Base-by-base conservation (phyloP, 176 grass and related monocot species). In the Avena eriantha region DNA sequence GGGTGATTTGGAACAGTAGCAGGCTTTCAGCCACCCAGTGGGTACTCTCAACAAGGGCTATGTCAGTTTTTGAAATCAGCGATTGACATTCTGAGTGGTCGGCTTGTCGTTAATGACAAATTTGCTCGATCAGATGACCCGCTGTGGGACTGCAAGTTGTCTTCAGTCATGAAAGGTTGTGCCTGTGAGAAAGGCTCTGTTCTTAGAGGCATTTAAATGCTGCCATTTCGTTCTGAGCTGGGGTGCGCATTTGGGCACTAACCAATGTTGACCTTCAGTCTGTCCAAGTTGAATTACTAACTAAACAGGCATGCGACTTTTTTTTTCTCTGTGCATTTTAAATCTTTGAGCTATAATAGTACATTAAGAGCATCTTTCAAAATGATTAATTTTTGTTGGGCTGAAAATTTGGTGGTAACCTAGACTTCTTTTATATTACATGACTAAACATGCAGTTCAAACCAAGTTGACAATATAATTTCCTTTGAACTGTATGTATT, bases 211-310 rank as follows among this genome's bases (percentile, higher is more conserved):
- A 64, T 87, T 80, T 39, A 18, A 18, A 80, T 23, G 41, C 34
- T 36, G 43, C 31, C 11, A 63, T 36, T 80, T 73, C 1, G 16
- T 64, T 73, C 21, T 15, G 2, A 49, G 13, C 45, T 18, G 8
- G 9, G 2, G 19, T 57, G 4, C 31, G 46, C 36, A 64, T 76
- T 85, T 81, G 23, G 15, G 36, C 35, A 22, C 48, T n/a, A 22
- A 76, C 5, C 57, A 89, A 15, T 75, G 57, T 50, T 54, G 26
- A 76, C 41, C 74, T 77, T n/a, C 76, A 51, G 26, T 75, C 5
- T 48, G 50, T 74, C 69, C 69, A 33, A 74, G 17, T 59, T 74
- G 21, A 63, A 48, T n/a, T n/a, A 33, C 54, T 63, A 75, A 47
- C 16, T 75, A 84, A 59, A 31, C 35, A 47, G 21, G 39, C 2